A percentile compares a stretch with the other conserved stretches of the same genome.
phyloP scores from a whole-genome alignment of 148 eudicot species.

The Chenopodium berlandieri region DNA sequence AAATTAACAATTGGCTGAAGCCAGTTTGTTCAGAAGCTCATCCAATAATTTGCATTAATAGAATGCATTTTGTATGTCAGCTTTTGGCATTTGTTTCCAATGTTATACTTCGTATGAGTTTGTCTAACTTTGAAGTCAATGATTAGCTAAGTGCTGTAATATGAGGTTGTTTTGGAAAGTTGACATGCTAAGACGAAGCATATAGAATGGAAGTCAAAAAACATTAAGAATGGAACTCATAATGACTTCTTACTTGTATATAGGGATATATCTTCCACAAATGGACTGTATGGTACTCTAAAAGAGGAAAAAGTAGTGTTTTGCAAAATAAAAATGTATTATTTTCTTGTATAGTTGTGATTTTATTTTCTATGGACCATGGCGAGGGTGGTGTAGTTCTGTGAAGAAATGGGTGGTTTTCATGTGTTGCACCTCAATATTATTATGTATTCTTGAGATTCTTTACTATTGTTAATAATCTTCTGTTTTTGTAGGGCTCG shows the following conservation, averaged over 20 bases:
- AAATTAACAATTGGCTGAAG: neutral
- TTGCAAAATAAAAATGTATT: neutral
- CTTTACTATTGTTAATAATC: neutral
- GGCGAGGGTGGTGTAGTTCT: neutral
- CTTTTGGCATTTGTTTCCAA: no score
- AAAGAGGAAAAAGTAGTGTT: neutral
- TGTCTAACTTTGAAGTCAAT: neutral
- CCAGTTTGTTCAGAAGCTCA: neutral
- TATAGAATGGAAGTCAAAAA: neutral
- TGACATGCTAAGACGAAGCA: neutral
- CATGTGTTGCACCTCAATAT: neutral
- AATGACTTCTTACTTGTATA: neutral
- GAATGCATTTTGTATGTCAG: no score
- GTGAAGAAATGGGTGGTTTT: neutral
- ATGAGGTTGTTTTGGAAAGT: neutral
- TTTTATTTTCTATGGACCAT: neutral
- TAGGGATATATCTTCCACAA: neutral
- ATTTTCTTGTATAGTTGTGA: neutral
- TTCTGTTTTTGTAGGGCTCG: slow-evolving; percentile 58
- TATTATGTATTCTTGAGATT: neutral
- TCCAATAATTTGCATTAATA: neutral
- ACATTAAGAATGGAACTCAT: neutral
- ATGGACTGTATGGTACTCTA: no score
- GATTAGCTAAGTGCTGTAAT: neutral
- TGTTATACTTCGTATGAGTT: neutral